phyloP scores from a whole-genome alignment of 768 basidiomycete species.

The Pleurotus citrinopileatus region DNA sequence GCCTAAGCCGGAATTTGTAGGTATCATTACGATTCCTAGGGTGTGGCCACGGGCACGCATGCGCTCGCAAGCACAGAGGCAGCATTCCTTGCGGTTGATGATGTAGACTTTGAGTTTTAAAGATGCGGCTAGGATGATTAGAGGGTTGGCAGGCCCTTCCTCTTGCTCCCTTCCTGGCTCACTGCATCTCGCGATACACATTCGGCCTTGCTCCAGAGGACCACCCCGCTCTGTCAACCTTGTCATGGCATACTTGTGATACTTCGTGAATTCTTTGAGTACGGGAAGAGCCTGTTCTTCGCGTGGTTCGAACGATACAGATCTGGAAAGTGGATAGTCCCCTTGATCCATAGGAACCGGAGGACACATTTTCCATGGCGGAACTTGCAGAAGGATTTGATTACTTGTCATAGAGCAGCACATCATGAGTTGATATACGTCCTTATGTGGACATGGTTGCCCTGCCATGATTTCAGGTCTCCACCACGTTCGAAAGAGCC shows the following conservation, averaged over 20 bases:
- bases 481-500: conserved; percentile 17
- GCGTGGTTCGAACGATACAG: too few species aligned
- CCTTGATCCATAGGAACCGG: not conserved
- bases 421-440: not conserved
- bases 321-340: not conserved
- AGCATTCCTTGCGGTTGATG: conserved; percentile 15
- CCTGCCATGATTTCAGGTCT: conserved; percentile 15
- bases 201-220: conserved; percentile 13
- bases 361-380: conserved; percentile 5
- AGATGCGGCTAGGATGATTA: conserved; percentile 15
- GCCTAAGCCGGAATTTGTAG: not conserved
- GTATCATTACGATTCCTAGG: conserved; percentile 11
- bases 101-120: conserved; percentile 16
- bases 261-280: not conserved
- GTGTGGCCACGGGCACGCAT: conserved; percentile 10
- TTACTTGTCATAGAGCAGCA: conserved; percentile 11
- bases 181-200: conserved; percentile 16
- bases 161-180: conserved; percentile 9
- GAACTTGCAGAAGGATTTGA: conserved; percentile 11
- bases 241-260: not conserved
- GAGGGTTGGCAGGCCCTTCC: conserved; percentile 14
- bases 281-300: too few species aligned
- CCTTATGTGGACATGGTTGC: conserved; percentile 15
- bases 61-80: conserved; percentile 14
- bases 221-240: conserved; percentile 10